Percentiles rank a stretch among this genome's conserved stretches.
These are phyloP conservation scores for Vitis hybrid DNA, from an alignment of 177 flowering plant genomes.

Conservation along the genomic window DNA sequence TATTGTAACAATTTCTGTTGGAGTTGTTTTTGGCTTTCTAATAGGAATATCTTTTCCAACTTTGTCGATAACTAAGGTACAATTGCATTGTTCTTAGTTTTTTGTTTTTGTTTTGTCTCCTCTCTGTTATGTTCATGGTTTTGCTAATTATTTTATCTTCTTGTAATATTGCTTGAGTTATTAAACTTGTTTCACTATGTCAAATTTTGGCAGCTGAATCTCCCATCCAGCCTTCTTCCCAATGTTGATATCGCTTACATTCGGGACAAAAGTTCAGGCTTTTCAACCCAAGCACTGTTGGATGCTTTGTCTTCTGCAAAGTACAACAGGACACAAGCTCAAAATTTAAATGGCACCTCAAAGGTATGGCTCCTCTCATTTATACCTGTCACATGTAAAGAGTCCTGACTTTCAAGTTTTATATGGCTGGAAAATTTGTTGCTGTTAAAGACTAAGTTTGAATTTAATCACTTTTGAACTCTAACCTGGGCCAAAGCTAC, in stretches of 20 bases:
- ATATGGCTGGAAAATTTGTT: neutral
- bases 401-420: neutral
- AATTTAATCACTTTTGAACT: neutral
- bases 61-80: constrained; percentile 58
- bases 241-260: constrained; percentile 28
- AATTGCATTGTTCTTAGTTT: constrained; percentile 1
- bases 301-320: constrained; percentile 22
- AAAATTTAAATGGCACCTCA: constrained; percentile 33
- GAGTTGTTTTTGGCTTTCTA: constrained; percentile 76
- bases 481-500: neutral
- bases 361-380: constrained; percentile 39
- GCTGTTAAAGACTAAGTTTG: neutral
- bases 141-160: neutral
- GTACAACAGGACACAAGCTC: constrained; percentile 16
- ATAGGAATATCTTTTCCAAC: constrained; percentile 71
- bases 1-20: constrained; percentile 53
- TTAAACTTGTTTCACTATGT: constrained; percentile 2
- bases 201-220: constrained; percentile 45
- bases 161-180: neutral
- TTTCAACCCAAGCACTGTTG: constrained; percentile 24
- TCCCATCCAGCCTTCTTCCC: constrained; percentile 46
- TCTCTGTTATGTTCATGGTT: neutral
- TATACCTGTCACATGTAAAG: neutral
- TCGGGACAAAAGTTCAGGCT: constrained; percentile 32
- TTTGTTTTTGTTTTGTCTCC: neutral